A percentile compares a stretch with the other conserved stretches of the same genome.
phyloP scores from a whole-genome alignment of 352 stramenopile species.

The Lagenidium giganteum region DNA sequence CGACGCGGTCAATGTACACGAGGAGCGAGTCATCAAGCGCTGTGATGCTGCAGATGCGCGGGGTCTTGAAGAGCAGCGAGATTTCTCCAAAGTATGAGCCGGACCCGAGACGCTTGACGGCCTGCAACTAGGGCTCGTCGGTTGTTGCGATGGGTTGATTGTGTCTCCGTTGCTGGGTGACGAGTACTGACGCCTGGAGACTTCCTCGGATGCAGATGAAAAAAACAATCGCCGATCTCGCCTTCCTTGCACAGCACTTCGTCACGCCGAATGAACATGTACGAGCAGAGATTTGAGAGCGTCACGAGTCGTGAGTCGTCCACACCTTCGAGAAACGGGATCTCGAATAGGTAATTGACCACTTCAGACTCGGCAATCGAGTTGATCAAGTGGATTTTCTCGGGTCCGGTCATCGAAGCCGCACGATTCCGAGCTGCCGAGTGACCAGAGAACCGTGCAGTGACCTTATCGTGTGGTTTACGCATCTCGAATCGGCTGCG shows the following conservation, averaged over 20 bases:
- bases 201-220: slow-evolving; percentile 65
- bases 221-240: slow-evolving; percentile 55
- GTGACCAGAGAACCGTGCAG: slow-evolving; percentile 42
- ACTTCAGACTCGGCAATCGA: slow-evolving; percentile 67
- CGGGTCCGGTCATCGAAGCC: slow-evolving; percentile 28
- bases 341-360: slow-evolving; percentile 57
- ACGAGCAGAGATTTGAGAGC: slow-evolving; percentile 64
- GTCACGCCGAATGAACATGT: slow-evolving; percentile 43
- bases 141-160: not conserved
- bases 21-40: slow-evolving; percentile 57
- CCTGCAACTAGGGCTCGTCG: slow-evolving; percentile 26
- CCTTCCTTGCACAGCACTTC: slow-evolving; percentile 49
- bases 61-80: slow-evolving; percentile 64
- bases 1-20: slow-evolving; percentile 59
- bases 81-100: slow-evolving; percentile 75
- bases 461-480: slow-evolving; percentile 31
- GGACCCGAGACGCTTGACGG: slow-evolving; percentile 41
- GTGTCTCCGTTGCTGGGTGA: not conserved
- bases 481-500: slow-evolving; percentile 19
- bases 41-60: slow-evolving; percentile 58
- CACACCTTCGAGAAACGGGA: slow-evolving; percentile 61
- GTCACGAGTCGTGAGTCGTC: slow-evolving; percentile 50
- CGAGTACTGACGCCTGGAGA: slow-evolving; percentile 30
- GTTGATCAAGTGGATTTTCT: slow-evolving; percentile 60
- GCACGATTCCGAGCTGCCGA: slow-evolving; percentile 2